Base-by-base conservation (phyloP, 495 filamentous ascomycete genomes). In the Penicillium taxi region DNA sequence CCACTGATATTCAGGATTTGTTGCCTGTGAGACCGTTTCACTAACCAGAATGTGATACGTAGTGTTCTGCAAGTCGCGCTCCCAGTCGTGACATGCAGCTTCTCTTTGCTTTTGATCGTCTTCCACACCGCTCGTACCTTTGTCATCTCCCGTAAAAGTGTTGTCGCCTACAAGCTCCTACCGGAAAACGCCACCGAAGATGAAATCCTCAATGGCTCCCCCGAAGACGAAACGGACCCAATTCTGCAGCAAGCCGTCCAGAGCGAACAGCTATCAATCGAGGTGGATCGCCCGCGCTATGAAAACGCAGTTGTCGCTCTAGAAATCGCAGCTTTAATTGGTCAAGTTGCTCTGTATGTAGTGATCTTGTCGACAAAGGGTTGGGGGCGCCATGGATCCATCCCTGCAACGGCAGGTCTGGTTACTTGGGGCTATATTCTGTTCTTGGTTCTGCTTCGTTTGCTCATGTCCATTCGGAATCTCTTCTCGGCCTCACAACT, bases 21-120 rank as follows among this genome's bases (percentile, higher is more conserved):
- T 23, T 8, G 37, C 23, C 25, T 13, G 4, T 34, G 31, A 22
- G 21, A 32, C 37, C 34, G 35, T 30, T 25, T 13, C 26, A 42
- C 16, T 33, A 34, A 49, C 26, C 13, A 26, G 12, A 33, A 44
- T 46, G 16, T 11, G 36, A 31, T 37, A 50, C n/a, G n/a, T 58
- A 96, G 90, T 57, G 86, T 85, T 55, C 75, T 99, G 26, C 82
- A 86, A 63, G 75, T 86, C 37, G 64, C 91, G 24, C 73, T 96
- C 25, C 93, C 93, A 41, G 72, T 94, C 33, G 63, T 76, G 19
- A 66, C 80, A 27, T 75, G 83, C 55, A 75, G 63, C 34, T 42
- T 81, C 8, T 99, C 93, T 2, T 54, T 87, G 26, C 51, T 86
- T 14, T 67, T 75, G 45, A 74, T 95, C 35, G 19, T 69, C 26